Conservation (phyloP, 345 rosid genomes). For the Excoecaria cochinchinensis region DNA sequence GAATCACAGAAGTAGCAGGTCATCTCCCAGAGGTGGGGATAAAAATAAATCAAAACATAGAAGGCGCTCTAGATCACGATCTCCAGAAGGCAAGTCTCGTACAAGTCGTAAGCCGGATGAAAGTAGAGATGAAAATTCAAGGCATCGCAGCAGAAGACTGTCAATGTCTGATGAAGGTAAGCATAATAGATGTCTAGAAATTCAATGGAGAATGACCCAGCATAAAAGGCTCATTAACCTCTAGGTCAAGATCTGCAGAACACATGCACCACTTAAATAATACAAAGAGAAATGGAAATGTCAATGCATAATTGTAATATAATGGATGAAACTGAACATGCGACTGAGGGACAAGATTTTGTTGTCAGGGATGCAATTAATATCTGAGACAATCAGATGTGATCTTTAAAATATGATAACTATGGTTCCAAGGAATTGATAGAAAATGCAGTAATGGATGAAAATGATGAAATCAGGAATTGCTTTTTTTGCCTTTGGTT, state of each 20-base stretch:
- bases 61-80: slow-evolving; percentile 55
- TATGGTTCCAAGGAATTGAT: slow-evolving; percentile 18
- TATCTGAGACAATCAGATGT: slow-evolving; percentile 3
- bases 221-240: slow-evolving; percentile 25
- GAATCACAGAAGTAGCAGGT: slow-evolving; percentile 45
- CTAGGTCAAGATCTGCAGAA: slow-evolving; percentile 47
- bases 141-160: slow-evolving; percentile 41
- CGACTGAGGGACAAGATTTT: slow-evolving; percentile 16
- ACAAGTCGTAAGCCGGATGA: slow-evolving; percentile 43
- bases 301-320: slow-evolving; percentile 10
- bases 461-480: slow-evolving; percentile 12
- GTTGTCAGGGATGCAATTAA: slow-evolving; percentile 15
- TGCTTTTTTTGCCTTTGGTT: not conserved
- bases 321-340: slow-evolving; percentile 16
- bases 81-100: slow-evolving; percentile 41
- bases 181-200: slow-evolving; percentile 34
- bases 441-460: slow-evolving; percentile 6
- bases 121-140: slow-evolving; percentile 41
- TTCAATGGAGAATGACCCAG: slow-evolving; percentile 41
- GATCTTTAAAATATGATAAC: slow-evolving; percentile 19
- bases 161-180: slow-evolving; percentile 49
- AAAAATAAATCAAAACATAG: slow-evolving; percentile 50
- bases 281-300: slow-evolving; percentile 24
- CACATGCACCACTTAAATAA: slow-evolving; percentile 26
- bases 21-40: slow-evolving; percentile 51